These are phyloP conservation scores for Xanthoconium separans DNA, from an alignment of 1,284 basidiomycete genomes.

Conservation along the genomic window DNA sequence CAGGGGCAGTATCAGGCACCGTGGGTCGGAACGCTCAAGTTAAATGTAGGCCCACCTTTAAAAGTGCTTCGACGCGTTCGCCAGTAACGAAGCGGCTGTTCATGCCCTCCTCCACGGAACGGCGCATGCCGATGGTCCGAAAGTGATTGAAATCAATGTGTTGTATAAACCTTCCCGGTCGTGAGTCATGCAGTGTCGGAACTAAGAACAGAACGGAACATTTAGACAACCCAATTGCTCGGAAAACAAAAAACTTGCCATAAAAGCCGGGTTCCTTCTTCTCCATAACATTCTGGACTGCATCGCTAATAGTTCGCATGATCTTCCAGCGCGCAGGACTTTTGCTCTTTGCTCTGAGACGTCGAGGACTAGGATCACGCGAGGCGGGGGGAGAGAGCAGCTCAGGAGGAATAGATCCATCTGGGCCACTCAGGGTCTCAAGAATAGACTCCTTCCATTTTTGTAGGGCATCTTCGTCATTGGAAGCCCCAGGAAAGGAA, in stretches of 20 bases:
- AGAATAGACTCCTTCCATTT: slow-evolving; percentile 63
- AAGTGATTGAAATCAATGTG: slow-evolving; percentile 92
- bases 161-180: slow-evolving; percentile 73
- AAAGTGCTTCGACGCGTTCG: slow-evolving; percentile 75
- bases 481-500: slow-evolving; percentile 31
- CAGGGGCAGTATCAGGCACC: slow-evolving; percentile 13
- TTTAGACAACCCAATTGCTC: neutral
- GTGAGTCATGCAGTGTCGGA: slow-evolving; percentile 66
- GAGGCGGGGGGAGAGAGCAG: slow-evolving; percentile 73
- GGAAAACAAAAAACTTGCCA: slow-evolving; percentile 33
- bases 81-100: slow-evolving; percentile 92
- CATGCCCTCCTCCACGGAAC: slow-evolving; percentile 88
- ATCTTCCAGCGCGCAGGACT: slow-evolving; percentile 81
- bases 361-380: slow-evolving; percentile 75
- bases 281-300: slow-evolving; percentile 66
- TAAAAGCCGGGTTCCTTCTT: slow-evolving; percentile 65
- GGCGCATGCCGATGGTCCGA: slow-evolving; percentile 90
- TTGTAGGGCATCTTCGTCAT: slow-evolving; percentile 43
- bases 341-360: slow-evolving; percentile 70
- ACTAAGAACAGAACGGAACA: slow-evolving; percentile 42
- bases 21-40: slow-evolving; percentile 7
- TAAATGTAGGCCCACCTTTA: slow-evolving; percentile 58
- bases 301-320: slow-evolving; percentile 70
- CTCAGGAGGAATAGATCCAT: slow-evolving; percentile 68
- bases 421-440: slow-evolving; percentile 55